Percentiles rank a stretch among this genome's conserved stretches.
Evolutionary conservation across 768 basidiomycete species (phyloP).

Genomic region (Mycena capillaripes): DNA sequence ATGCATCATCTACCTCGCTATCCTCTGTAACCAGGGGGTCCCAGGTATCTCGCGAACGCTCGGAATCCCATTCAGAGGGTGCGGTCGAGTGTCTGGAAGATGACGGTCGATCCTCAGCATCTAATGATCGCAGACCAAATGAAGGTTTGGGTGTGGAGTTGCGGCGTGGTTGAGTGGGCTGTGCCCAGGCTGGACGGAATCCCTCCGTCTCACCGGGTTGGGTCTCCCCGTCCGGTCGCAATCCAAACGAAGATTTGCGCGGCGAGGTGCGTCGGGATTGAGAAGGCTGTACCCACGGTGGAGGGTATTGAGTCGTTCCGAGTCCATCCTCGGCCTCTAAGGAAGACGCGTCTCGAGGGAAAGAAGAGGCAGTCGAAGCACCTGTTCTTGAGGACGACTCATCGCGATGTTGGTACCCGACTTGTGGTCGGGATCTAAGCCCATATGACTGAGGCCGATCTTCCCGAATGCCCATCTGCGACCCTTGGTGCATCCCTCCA

Average conservation of each 20-base stretch:
- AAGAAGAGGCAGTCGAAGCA: no score
- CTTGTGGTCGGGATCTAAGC: background rate
- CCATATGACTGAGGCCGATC: constrained; percentile 23
- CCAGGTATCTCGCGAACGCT: background rate
- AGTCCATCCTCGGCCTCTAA: no score
- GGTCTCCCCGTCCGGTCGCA: background rate
- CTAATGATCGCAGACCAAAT: background rate
- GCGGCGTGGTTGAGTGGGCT: background rate
- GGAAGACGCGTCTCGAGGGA: no score
- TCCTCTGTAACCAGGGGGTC: background rate
- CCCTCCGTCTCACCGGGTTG: background rate
- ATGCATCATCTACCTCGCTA: background rate
- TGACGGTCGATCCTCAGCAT: background rate
- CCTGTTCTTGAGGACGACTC: no score
- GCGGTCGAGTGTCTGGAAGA: background rate
- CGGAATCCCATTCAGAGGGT: background rate
- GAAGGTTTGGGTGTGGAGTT: background rate
- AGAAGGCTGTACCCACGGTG: background rate
- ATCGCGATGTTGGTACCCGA: no score
- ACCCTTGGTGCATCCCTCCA: constrained; percentile 8
- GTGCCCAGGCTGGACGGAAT: background rate
- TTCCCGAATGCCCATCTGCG: constrained; percentile 24
- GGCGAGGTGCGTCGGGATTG: background rate
- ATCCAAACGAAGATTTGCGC: background rate
- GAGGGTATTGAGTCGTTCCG: no score